phyloP scores from a whole-genome alignment of 331 rosid species.

The Quercus phellos region DNA sequence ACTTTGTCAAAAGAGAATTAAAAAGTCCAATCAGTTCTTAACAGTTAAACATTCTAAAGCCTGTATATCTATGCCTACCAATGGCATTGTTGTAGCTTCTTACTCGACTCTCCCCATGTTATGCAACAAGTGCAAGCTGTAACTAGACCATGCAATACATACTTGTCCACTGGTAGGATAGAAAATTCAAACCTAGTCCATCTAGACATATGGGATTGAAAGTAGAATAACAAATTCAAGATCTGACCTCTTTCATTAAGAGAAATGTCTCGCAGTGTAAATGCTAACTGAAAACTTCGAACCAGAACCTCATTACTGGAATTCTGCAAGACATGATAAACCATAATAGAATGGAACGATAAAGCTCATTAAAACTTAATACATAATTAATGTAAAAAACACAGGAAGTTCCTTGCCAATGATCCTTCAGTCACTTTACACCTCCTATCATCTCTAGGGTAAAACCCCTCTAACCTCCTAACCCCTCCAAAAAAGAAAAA shows the following conservation, averaged over 20 bases:
- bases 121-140: background rate
- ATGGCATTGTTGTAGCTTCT: background rate
- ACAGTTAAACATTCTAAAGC: background rate
- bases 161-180: background rate
- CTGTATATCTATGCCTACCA: background rate
- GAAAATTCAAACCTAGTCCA: conserved; percentile 1
- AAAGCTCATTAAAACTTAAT: background rate
- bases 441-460: no score
- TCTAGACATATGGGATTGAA: conserved; percentile 1
- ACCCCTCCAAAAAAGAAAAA: no score
- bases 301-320: conserved; percentile 70
- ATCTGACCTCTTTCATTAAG: conserved; percentile 65
- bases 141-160: background rate
- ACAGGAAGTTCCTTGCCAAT: background rate
- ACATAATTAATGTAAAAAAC: background rate
- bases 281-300: conserved; percentile 82
- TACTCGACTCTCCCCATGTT: background rate
- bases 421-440: no score
- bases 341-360: background rate
- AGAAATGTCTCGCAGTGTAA: conserved; percentile 74
- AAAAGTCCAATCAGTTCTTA: no score
- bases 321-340: conserved; percentile 48
- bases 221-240: conserved; percentile 6
- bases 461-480: no score
- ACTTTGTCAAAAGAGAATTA: background rate